phyloP scores from a whole-genome alignment of 164 flowering plant genomes.

The Liquidambar formosana region DNA sequence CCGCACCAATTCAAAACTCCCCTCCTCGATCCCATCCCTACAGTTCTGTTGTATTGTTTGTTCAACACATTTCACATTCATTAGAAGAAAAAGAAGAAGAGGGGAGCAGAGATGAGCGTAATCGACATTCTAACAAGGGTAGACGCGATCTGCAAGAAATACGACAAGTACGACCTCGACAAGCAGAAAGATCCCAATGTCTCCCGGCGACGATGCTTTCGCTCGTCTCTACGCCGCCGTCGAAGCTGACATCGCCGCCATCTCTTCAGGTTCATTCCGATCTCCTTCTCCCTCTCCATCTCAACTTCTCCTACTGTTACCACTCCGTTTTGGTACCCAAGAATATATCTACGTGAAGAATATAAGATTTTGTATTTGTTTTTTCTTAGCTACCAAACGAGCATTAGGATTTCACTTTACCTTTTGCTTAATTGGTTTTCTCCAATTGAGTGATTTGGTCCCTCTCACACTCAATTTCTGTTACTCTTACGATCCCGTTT shows the following conservation, averaged over 20 bases:
- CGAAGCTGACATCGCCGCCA: slow-evolving; percentile 75
- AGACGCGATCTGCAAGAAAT: slow-evolving; percentile 81
- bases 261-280: slow-evolving; percentile 50
- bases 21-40: too few relatives aligned
- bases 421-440: too few relatives aligned
- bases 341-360: not conserved
- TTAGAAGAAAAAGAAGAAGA: slow-evolving; percentile 14
- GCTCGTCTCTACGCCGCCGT: slow-evolving; percentile 72
- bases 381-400: not conserved
- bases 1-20: too few relatives aligned
- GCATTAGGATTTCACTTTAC: too few relatives aligned
- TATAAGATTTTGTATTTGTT: not conserved
- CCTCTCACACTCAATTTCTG: too few relatives aligned
- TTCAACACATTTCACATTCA: too few relatives aligned
- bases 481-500: not conserved
- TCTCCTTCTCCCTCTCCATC: too few relatives aligned
- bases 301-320: too few relatives aligned
- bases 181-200: slow-evolving; percentile 66
- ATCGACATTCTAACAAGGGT: slow-evolving; percentile 81
- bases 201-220: slow-evolving; percentile 86
- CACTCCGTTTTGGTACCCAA: not conserved
- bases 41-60: too few relatives aligned
- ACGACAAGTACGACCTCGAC: slow-evolving; percentile 84
- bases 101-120: slow-evolving; percentile 51
- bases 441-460: too few relatives aligned